Evolutionary conservation across 441 rosid genomes (phyloP), one percentile per base, ranked within the genome.

Genomic region (Euphorbia celastroides): DNA sequence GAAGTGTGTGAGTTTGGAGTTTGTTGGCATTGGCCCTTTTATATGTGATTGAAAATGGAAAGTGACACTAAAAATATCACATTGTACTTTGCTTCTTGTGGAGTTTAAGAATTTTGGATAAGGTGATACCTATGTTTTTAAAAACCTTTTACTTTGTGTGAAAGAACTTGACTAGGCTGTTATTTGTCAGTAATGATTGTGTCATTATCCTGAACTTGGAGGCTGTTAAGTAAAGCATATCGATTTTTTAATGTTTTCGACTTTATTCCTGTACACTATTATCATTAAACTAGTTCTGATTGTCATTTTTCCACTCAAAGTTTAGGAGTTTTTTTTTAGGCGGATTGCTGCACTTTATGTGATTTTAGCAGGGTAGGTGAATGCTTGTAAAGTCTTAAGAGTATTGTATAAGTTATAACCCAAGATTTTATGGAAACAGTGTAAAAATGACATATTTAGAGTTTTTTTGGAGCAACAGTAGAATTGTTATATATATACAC

Each of bases 71-170:
- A 4, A 42, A 65, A 64, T 52, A 19, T n/a, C n/a, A n/a, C n/a
- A n/a, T 65, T 76, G 70, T 78, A 77, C 88, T 80, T 84, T 86
- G 84, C 91, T 82, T 84, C 73, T 28, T 50, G 36, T 36, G 66
- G 64, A 76, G 79, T 76, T 72, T 69, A 72, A 60, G 75, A 67
- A 79, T 72, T 69, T 71, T 51, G 20, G 69, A 61, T 55, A 61
- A 57, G 70, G 51, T 17, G 12, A 44, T 48, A 34, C 17, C 46
- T 56, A 28, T 17, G 50, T 25, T 51, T 22, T 55, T 50, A 27
- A 46, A 46, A 38, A 36, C 51, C 55, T 71, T 51, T 73, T 69
- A 23, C 36, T 57, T 51, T 34, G 19, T 17, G 56, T 32, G 54
- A 54, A 69, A 59, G 55, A 70, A 12, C 19, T 25, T 62, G 62